phyloP scores from a whole-genome alignment of 225 moss, liverwort and hornwort genomes.

The Pseudisothecium myosuroides region DNA sequence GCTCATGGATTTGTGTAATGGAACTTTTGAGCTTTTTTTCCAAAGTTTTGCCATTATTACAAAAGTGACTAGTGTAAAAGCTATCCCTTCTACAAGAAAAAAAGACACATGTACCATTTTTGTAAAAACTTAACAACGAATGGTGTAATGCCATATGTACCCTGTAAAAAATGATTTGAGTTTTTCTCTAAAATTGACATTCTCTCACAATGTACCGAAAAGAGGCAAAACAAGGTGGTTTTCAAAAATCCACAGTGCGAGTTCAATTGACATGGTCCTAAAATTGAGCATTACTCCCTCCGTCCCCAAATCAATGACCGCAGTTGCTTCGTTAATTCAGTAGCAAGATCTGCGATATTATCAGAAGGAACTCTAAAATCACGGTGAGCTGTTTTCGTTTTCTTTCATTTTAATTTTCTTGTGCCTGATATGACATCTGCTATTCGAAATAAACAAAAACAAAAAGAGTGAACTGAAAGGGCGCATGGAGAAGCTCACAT shows the following conservation, averaged over 20 bases:
- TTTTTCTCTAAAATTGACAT: too few species aligned
- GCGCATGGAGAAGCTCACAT: not conserved
- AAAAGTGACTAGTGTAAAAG: too few species aligned
- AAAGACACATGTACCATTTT: too few species aligned
- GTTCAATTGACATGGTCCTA: accelerated
- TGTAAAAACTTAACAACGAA: too few species aligned
- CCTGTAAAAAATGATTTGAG: too few species aligned
- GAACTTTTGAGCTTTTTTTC: too few species aligned
- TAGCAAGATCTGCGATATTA: not conserved
- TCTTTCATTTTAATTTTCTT: not conserved
- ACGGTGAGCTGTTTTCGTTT: accelerated
- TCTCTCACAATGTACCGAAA: too few species aligned
- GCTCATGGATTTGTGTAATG: too few species aligned
- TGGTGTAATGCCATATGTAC: too few species aligned
- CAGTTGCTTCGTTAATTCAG: accelerated
- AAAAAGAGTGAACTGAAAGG: not conserved
- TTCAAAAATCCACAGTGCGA: accelerated
- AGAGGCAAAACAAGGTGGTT: too few species aligned
- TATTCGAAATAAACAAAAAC: not conserved
- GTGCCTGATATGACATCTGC: not conserved
- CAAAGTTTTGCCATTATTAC: too few species aligned
- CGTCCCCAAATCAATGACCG: accelerated
- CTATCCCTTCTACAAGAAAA: too few species aligned
- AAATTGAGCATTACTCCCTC: not conserved
- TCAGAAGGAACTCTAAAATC: not conserved